phyloP scores from a whole-genome alignment of 352 stramenopile species.

The Pythium dissimile region DNA sequence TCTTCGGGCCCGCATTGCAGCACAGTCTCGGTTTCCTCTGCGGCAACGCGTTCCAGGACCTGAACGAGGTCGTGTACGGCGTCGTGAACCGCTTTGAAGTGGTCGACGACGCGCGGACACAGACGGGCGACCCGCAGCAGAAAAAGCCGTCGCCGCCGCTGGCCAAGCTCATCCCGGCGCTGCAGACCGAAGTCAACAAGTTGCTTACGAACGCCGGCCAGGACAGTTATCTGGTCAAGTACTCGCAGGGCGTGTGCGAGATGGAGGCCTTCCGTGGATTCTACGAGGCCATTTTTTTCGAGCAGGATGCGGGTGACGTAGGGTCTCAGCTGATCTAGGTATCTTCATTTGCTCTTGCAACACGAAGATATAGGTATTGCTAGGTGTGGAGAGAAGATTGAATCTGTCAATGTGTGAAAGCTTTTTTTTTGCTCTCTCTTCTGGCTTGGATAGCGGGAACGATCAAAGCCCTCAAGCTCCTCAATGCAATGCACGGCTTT shows the following conservation, averaged over 20 bases:
- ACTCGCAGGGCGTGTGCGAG: conserved; percentile 72
- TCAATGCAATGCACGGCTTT: too few relatives aligned
- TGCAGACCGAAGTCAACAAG: conserved; percentile 73
- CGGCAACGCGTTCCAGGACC: conserved; percentile 77
- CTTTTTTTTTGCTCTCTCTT: too few relatives aligned
- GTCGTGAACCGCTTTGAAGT: conserved; percentile 20
- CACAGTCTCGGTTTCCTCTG: conserved; percentile 73
- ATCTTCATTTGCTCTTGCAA: too few relatives aligned
- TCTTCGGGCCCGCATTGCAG: conserved; percentile 69
- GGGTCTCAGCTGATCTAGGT: too few relatives aligned
- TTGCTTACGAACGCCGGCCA: conserved; percentile 46
- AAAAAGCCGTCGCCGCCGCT: conserved; percentile 57
- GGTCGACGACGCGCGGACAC: conserved; percentile 27
- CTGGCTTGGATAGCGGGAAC: too few relatives aligned
- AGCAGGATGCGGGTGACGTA: too few relatives aligned
- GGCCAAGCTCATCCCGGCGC: conserved; percentile 74
- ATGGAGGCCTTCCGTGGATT: conserved; percentile 83
- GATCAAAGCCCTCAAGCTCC: too few relatives aligned
- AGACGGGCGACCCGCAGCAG: conserved; percentile 19
- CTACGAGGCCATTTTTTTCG: conserved; percentile 82
- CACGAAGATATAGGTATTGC: too few relatives aligned
- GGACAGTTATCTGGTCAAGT: conserved; percentile 64
- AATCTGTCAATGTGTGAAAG: too few relatives aligned
- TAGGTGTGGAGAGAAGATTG: too few relatives aligned
- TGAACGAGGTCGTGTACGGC: conserved; percentile 73